These are phyloP conservation scores for Sporothrix dimorphospora DNA, from an alignment of 2,329 filamentous ascomycete genomes.

Conservation along the genomic window DNA sequence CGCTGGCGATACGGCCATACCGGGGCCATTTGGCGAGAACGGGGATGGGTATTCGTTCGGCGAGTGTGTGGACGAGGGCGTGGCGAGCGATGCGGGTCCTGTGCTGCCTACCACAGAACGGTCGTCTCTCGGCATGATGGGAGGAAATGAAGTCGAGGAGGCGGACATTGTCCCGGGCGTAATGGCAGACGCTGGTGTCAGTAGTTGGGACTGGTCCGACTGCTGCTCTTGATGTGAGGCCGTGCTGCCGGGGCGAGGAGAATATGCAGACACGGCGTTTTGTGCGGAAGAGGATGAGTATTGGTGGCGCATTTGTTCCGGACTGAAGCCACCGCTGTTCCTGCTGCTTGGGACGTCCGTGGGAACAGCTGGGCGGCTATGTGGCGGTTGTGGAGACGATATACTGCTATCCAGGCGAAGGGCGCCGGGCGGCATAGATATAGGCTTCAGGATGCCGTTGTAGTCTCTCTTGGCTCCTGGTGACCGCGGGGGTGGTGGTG, in stretches of 20 bases:
- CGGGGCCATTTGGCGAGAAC: background rate
- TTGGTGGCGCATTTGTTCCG: constrained; percentile 9
- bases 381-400: background rate
- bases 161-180: background rate
- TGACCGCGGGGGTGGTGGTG: background rate
- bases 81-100: background rate
- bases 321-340: background rate
- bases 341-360: constrained; percentile 13
- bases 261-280: background rate
- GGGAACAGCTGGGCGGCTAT: background rate
- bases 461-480: constrained; percentile 19
- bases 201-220: constrained; percentile 22
- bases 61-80: constrained; percentile 24
- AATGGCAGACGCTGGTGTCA: constrained; percentile 18
- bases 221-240: background rate
- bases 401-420: constrained; percentile 24
- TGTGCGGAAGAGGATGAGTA: background rate
- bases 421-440: constrained; percentile 40
- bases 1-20: background rate
- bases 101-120: background rate
- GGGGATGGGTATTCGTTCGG: constrained; percentile 17
- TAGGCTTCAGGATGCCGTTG: constrained; percentile 36
- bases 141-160: background rate
- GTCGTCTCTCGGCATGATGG: background rate
- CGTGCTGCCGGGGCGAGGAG: constrained; percentile 3